phyloP scores from a whole-genome alignment of 352 stramenopile species.

The Proteromonas lacertae region DNA sequence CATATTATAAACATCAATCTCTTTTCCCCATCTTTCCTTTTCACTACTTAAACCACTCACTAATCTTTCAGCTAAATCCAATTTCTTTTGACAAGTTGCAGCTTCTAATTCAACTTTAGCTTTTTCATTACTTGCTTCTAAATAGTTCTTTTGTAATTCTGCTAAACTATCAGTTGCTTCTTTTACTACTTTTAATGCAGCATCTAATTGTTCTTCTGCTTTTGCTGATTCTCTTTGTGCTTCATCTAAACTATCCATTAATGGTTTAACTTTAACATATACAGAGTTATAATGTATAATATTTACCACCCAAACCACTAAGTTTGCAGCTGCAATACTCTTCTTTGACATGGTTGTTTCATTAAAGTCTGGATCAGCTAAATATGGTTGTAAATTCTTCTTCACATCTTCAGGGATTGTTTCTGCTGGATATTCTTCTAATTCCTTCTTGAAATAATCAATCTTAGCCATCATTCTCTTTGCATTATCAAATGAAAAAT shows the following conservation, averaged over 20 bases:
- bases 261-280: constrained; percentile 54
- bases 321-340: constrained; percentile 41
- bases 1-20: constrained; percentile 39
- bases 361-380: constrained; percentile 42
- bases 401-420: constrained; percentile 49
- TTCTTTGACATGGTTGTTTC: constrained; percentile 60
- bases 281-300: constrained; percentile 58
- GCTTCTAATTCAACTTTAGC: constrained; percentile 8
- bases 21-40: constrained; percentile 36
- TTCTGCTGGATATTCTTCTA: constrained; percentile 53
- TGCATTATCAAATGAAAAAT: constrained; percentile 62
- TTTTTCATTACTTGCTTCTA: constrained; percentile 12
- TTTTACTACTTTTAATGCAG: constrained; percentile 57
- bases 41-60: constrained; percentile 40
- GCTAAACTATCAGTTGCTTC: constrained; percentile 45
- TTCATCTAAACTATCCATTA: constrained; percentile 40
- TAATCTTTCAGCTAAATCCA: constrained; percentile 37
- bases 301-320: constrained; percentile 64
- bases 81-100: constrained; percentile 18
- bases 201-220: constrained; percentile 53
- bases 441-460: constrained; percentile 44
- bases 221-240: constrained; percentile 27
- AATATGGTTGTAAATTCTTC: constrained; percentile 44
- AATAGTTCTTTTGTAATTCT: constrained; percentile 25
- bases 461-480: constrained; percentile 76